phyloP scores from a whole-genome alignment of 176 grass and related monocot genomes.

The Phoenix roebelenii region DNA sequence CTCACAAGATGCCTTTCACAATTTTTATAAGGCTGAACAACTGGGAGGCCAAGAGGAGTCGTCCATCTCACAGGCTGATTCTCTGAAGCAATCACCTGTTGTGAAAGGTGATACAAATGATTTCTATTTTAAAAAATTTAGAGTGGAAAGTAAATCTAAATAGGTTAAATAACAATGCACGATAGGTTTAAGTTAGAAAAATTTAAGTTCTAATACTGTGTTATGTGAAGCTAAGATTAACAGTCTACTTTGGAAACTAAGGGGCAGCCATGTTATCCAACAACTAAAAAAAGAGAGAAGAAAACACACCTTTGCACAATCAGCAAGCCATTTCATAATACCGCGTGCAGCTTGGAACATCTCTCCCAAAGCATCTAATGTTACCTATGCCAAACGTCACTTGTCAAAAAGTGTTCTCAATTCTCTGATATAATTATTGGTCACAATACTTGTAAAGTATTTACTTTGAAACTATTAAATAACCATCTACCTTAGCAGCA shows the following conservation, averaged over 20 bases:
- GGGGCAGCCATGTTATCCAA: too few relatives aligned
- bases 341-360: conserved; percentile 93
- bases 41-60: conserved; percentile 80
- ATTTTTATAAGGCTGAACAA: conserved; percentile 92
- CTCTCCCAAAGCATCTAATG: conserved; percentile 81
- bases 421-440: too few relatives aligned
- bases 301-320: conserved; percentile 74
- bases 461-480: neutral
- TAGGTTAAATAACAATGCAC: too few relatives aligned
- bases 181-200: too few relatives aligned
- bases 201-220: too few relatives aligned
- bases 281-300: neutral
- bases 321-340: conserved; percentile 89
- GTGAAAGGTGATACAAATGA: too few relatives aligned
- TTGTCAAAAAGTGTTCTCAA: neutral
- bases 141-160: too few relatives aligned
- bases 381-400: conserved; percentile 42
- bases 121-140: too few relatives aligned
- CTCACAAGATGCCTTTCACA: conserved; percentile 73
- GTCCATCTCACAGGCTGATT: conserved; percentile 92
- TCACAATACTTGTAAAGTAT: too few relatives aligned
- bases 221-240: too few relatives aligned
- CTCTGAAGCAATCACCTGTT: conserved; percentile 81
- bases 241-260: neutral
- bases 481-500: conserved; percentile 49